A percentile compares a stretch with the other conserved stretches of the same genome.
Evolutionary conservation across 768 basidiomycete species (phyloP).

Genomic region (Galerina sulciceps): DNA sequence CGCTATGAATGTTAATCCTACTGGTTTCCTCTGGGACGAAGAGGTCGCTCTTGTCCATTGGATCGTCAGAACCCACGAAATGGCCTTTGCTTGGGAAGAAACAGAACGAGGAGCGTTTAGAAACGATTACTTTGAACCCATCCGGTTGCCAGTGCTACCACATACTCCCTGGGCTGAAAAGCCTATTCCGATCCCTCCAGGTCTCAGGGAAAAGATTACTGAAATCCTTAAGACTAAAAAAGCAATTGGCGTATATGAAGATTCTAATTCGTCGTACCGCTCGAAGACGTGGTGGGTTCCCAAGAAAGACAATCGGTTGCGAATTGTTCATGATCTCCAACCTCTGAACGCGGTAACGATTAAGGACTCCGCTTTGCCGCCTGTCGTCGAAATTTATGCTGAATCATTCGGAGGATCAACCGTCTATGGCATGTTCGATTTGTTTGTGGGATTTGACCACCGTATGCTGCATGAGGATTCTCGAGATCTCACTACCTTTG

Average conservation of each 20-base stretch:
- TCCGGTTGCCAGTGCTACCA: conserved; percentile 27
- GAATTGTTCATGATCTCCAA: conserved; percentile 23
- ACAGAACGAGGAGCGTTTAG: conserved; percentile 30
- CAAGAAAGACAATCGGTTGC: conserved; percentile 9
- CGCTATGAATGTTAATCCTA: conserved; percentile 24
- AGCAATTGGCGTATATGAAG: conserved; percentile 24
- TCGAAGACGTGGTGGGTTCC: conserved; percentile 19
- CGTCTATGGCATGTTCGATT: conserved; percentile 25
- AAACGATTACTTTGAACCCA: conserved; percentile 25
- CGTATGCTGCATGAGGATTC: conserved; percentile 23
- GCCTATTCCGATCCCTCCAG: conserved; percentile 37
- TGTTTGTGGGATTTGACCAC: conserved; percentile 37
- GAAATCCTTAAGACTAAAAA: conserved; percentile 30
- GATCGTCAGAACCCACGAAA: conserved; percentile 32
- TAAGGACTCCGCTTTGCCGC: conserved; percentile 27
- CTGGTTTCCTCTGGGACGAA: conserved; percentile 36
- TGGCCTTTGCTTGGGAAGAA: conserved; percentile 37
- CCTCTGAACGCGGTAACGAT: conserved; percentile 35
- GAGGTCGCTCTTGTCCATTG: conserved; percentile 38
- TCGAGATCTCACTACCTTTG: conserved; percentile 33
- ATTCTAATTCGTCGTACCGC: neutral
- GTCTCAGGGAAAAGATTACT: conserved; percentile 26
- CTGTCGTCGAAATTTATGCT: conserved; percentile 24
- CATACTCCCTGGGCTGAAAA: conserved; percentile 33
- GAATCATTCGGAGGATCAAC: conserved; percentile 25